Evolutionary conservation across 169 alveolate genomes (phyloP).

Genomic region (Babesia sp.): DNA sequence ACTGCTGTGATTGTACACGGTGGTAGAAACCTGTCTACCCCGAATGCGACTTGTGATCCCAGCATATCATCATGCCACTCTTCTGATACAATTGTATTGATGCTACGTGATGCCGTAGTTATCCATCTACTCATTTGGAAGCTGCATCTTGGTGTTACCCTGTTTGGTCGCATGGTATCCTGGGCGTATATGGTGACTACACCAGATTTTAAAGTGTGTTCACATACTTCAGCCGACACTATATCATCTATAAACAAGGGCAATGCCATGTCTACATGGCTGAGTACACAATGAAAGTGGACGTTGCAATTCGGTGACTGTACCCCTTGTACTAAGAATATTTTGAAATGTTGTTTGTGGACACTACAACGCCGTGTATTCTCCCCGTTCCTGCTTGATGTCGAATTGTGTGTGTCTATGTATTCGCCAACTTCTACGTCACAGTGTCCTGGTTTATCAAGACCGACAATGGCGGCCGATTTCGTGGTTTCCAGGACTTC

Average conservation of each 20-base stretch:
- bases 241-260: constrained; percentile 28
- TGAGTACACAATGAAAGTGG: constrained; percentile 33
- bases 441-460: background rate
- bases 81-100: background rate
- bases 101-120: constrained; percentile 42
- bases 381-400: background rate
- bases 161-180: constrained; percentile 60
- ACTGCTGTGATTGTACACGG: constrained; percentile 29
- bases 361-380: background rate
- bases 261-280: constrained; percentile 45
- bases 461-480: background rate
- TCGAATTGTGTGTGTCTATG: too few relatives aligned
- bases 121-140: constrained; percentile 63
- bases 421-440: background rate
- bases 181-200: constrained; percentile 55
- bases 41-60: constrained; percentile 47
- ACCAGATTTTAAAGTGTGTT: constrained; percentile 59
- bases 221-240: constrained; percentile 27
- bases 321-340: constrained; percentile 46
- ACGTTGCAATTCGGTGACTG: constrained; percentile 14
- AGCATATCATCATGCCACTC: constrained; percentile 35
- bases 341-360: constrained; percentile 35
- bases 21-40: constrained; percentile 52
- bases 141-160: constrained; percentile 21
- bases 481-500: background rate